phyloP scores from a whole-genome alignment of 2,329 filamentous ascomycete genomes.

The Fusarium tuaranense region DNA sequence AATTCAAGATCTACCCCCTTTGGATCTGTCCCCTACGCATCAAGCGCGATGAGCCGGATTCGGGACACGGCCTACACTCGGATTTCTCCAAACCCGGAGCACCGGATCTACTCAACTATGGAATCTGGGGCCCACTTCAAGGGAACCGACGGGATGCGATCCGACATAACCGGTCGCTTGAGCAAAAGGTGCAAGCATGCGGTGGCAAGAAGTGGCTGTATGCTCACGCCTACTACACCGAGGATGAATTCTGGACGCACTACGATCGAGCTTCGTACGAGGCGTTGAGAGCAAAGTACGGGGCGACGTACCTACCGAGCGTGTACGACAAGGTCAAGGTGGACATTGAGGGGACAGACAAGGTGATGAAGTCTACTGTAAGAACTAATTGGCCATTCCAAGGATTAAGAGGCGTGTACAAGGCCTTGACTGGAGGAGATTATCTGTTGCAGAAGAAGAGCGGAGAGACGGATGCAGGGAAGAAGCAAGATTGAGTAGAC shows the following conservation, averaged over 20 bases:
- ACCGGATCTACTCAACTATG: slow-evolving; percentile 68
- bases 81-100: slow-evolving; percentile 54
- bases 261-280: slow-evolving; percentile 73
- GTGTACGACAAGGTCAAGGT: slow-evolving; percentile 77
- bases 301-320: slow-evolving; percentile 68
- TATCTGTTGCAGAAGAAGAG: slow-evolving; percentile 56
- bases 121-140: slow-evolving; percentile 68
- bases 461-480: background rate
- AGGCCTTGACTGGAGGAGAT: slow-evolving; percentile 58
- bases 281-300: slow-evolving; percentile 66
- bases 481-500: slow-evolving; percentile 17
- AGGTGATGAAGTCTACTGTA: slow-evolving; percentile 49
- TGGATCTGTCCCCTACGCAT: slow-evolving; percentile 67
- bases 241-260: slow-evolving; percentile 75
- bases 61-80: slow-evolving; percentile 60
- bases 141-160: slow-evolving; percentile 60
- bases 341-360: slow-evolving; percentile 51
- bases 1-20: slow-evolving; percentile 63
- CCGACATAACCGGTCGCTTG: slow-evolving; percentile 68
- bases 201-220: slow-evolving; percentile 78
- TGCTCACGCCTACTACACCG: slow-evolving; percentile 75
- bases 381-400: slow-evolving; percentile 55
- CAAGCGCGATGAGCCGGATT: slow-evolving; percentile 55
- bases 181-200: slow-evolving; percentile 68
- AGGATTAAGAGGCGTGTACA: slow-evolving; percentile 61